Conservation (phyloP, 805 yeast genomes). For the Starmerella khaoyaiensis region DNA sequence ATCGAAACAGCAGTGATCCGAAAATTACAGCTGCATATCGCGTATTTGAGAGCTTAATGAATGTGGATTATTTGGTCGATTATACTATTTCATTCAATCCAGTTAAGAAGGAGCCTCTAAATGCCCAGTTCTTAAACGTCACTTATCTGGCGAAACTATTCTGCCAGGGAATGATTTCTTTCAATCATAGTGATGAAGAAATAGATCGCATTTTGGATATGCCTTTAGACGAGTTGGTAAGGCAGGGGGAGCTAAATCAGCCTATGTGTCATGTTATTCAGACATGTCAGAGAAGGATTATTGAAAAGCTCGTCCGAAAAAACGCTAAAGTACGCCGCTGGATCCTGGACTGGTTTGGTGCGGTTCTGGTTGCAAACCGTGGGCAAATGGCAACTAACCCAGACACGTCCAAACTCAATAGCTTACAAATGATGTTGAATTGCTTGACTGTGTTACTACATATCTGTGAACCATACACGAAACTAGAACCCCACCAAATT, state of each 20-base stretch:
- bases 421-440: constrained; percentile 75
- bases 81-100: constrained; percentile 2
- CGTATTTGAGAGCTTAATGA: constrained; percentile 3
- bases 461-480: constrained; percentile 75
- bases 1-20: constrained; percentile 7
- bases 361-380: constrained; percentile 68
- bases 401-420: constrained; percentile 48
- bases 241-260: constrained; percentile 26
- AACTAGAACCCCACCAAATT: constrained; percentile 30
- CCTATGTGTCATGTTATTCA: constrained; percentile 36
- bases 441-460: constrained; percentile 52
- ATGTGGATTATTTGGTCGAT: constrained; percentile 5
- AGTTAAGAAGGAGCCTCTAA: constrained; percentile 6
- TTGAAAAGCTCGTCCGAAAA: constrained; percentile 65
- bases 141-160: constrained; percentile 7
- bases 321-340: constrained; percentile 50
- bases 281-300: constrained; percentile 43
- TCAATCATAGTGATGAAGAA: constrained; percentile 18
- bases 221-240: constrained; percentile 26
- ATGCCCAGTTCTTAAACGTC: neutral
- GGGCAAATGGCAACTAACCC: constrained; percentile 72
- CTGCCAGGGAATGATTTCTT: neutral
- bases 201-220: constrained; percentile 26
- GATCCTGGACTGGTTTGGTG: constrained; percentile 56
- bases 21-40: constrained; percentile 3